Conservation (phyloP, 2,329 filamentous ascomycete species). For the Claviceps fusiformis region DNA sequence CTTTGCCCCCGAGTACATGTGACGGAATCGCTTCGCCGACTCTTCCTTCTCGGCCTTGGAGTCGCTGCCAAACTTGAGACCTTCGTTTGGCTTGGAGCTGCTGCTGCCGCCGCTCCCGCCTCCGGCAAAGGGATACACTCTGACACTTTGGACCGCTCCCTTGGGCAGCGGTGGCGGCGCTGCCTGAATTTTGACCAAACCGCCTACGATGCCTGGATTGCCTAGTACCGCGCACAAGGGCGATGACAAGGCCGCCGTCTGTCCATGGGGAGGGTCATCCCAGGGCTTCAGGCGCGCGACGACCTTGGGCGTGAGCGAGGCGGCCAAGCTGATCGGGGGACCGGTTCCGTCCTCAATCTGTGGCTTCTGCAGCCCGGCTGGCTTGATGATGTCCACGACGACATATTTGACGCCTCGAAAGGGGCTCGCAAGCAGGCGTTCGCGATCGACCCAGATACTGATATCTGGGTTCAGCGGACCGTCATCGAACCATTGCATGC, state of each 20-base stretch:
- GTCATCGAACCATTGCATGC: constrained; percentile 67
- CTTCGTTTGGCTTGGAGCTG: constrained; percentile 42
- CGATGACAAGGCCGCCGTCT: constrained; percentile 67
- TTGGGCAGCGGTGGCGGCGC: constrained; percentile 60
- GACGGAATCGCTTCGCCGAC: constrained; percentile 54
- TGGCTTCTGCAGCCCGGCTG: constrained; percentile 60
- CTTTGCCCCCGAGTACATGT: constrained; percentile 50
- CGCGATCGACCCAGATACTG: constrained; percentile 73
- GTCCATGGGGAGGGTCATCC: constrained; percentile 75
- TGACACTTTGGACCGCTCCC: constrained; percentile 51
- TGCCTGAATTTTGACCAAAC: constrained; percentile 75
- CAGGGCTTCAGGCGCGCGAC: constrained; percentile 65
- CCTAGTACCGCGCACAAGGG: constrained; percentile 62
- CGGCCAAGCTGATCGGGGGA: constrained; percentile 28
- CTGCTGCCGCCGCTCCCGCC: constrained; percentile 10
- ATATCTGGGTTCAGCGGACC: constrained; percentile 44
- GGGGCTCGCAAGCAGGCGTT: constrained; percentile 56
- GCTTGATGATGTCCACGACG: constrained; percentile 73
- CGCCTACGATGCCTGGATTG: constrained; percentile 62
- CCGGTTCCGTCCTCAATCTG: constrained; percentile 53
- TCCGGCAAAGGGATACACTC: constrained; percentile 66
- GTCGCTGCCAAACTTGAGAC: constrained; percentile 77
- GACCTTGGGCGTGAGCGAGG: constrained; percentile 43
- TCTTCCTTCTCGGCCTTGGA: constrained; percentile 73
- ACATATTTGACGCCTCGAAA: constrained; percentile 68